These are phyloP conservation scores for Xerocomus brunneocitrinus DNA, from an alignment of 768 basidiomycete genomes.

Conservation along the genomic window DNA sequence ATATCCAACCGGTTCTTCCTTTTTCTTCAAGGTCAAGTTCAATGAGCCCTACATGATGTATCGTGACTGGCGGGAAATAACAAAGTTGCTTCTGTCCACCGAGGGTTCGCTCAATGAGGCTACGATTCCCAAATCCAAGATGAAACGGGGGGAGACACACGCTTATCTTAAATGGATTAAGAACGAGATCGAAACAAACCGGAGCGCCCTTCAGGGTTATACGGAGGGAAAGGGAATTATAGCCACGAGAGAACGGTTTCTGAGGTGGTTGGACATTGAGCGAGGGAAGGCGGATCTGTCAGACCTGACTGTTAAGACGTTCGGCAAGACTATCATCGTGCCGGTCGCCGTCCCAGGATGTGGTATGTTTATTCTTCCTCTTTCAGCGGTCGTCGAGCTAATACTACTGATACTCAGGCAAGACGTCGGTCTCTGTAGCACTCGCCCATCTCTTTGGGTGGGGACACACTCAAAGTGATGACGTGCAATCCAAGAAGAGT, in stretches of 20 bases:
- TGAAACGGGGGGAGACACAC: conserved; percentile 73
- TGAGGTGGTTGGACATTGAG: conserved; percentile 57
- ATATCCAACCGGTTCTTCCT: conserved; percentile 74
- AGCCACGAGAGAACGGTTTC: conserved; percentile 70
- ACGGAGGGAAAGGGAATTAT: conserved; percentile 81
- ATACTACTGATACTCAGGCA: conserved; percentile 47
- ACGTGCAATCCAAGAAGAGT: conserved; percentile 72
- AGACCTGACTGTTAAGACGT: conserved; percentile 22
- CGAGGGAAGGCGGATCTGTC: conserved; percentile 38
- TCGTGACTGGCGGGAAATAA: conserved; percentile 94
- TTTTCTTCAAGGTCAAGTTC: conserved; percentile 99
- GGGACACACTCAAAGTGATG: conserved; percentile 92
- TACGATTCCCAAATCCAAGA: conserved; percentile 56
- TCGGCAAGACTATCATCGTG: conserved; percentile 77
- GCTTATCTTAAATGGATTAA: conserved; percentile 83
- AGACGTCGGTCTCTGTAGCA: conserved; percentile 81
- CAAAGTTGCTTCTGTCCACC: conserved; percentile 61
- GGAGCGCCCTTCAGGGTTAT: conserved; percentile 56
- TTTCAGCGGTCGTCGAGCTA: background rate
- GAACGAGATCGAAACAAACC: conserved; percentile 62
- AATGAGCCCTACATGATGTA: conserved; percentile 99
- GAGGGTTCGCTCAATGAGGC: conserved; percentile 30
- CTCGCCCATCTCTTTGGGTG: conserved; percentile 77
- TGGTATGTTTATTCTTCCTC: conserved; percentile 46
- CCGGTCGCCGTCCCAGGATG: conserved; percentile 92